phyloP scores from a whole-genome alignment of 2,329 filamentous ascomycete species.

The Aspergillus sp. region DNA sequence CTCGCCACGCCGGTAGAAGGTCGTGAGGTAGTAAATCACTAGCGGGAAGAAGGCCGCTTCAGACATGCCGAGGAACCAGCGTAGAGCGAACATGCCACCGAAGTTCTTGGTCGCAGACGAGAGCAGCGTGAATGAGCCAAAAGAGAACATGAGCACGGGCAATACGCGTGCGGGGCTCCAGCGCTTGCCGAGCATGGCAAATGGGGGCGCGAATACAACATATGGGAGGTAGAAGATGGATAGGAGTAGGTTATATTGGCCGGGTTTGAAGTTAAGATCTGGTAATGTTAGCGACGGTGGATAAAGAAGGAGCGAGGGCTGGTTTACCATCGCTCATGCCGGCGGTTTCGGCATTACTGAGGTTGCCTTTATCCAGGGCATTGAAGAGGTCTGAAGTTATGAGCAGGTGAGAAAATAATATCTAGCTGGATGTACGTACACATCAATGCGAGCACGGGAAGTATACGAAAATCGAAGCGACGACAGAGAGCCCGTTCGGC shows the following conservation, averaged over 20 bases:
- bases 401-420: neutral
- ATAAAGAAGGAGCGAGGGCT: neutral
- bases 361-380: slow-evolving; percentile 53
- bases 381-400: slow-evolving; percentile 55
- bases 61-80: slow-evolving; percentile 70
- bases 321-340: slow-evolving; percentile 45
- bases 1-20: slow-evolving; percentile 71
- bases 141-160: slow-evolving; percentile 68
- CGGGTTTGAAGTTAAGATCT: slow-evolving; percentile 59
- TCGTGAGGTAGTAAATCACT: slow-evolving; percentile 65
- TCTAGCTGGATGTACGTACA: slow-evolving; percentile 36
- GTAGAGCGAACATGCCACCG: slow-evolving; percentile 64
- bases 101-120: slow-evolving; percentile 61
- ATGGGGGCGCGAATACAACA: slow-evolving; percentile 67
- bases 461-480: slow-evolving; percentile 54
- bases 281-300: neutral
- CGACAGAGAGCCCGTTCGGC: slow-evolving; percentile 54
- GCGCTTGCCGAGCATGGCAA: slow-evolving; percentile 69
- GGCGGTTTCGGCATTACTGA: slow-evolving; percentile 61
- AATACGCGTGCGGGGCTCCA: slow-evolving; percentile 66
- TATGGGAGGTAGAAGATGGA: slow-evolving; percentile 76
- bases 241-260: slow-evolving; percentile 70
- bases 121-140: slow-evolving; percentile 66
- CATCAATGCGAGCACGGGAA: slow-evolving; percentile 63
- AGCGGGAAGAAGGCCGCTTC: slow-evolving; percentile 71